phyloP scores from a whole-genome alignment of 805 yeast species.

The Ogataea dorogensis region DNA sequence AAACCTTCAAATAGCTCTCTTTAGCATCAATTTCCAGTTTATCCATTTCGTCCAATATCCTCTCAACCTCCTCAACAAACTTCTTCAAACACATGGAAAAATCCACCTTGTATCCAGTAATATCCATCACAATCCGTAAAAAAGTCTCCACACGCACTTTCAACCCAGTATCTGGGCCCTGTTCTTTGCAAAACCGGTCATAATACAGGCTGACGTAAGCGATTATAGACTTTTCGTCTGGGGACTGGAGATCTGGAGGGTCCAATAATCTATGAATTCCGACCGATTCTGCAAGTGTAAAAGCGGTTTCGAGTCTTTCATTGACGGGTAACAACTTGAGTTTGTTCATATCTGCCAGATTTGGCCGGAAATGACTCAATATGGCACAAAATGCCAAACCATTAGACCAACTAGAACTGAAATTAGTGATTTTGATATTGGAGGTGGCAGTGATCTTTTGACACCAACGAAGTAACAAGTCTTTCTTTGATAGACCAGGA shows the following conservation, averaged over 20 bases:
- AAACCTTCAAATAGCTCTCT: conserved; percentile 4
- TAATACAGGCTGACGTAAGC: conserved; percentile 61
- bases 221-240: conserved; percentile 61
- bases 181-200: conserved; percentile 36
- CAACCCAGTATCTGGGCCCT: conserved; percentile 7
- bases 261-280: conserved; percentile 55
- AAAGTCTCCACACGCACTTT: conserved; percentile 29
- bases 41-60: conserved; percentile 10
- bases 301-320: conserved; percentile 37
- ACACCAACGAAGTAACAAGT: conserved; percentile 52
- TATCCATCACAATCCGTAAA: conserved; percentile 21
- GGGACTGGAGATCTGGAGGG: conserved; percentile 52
- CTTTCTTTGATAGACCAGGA: conserved; percentile 31
- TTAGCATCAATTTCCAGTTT: conserved; percentile 2
- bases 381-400: conserved; percentile 49
- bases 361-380: conserved; percentile 41
- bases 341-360: conserved; percentile 35
- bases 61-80: conserved; percentile 15
- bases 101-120: conserved; percentile 19
- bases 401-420: conserved; percentile 54
- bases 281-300: conserved; percentile 43
- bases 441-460: conserved; percentile 43
- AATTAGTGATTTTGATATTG: conserved; percentile 43
- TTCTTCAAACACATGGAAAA: conserved; percentile 17
- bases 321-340: conserved; percentile 30